Evolutionary conservation across 176 grass and related monocot genomes (phyloP).

Genomic region (Coix lacrymajobi): DNA sequence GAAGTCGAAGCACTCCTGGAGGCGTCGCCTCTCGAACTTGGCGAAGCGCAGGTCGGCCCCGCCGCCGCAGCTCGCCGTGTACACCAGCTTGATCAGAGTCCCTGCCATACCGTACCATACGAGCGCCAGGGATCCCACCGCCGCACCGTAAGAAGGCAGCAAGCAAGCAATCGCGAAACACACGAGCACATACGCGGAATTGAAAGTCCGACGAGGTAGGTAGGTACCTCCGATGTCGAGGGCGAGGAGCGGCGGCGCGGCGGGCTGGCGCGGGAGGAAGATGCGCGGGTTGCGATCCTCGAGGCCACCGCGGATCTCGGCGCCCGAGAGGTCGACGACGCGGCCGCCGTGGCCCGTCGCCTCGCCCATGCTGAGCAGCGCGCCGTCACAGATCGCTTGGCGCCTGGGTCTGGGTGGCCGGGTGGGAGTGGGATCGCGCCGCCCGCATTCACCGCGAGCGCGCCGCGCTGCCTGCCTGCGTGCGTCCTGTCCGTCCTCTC

Average conservation of each 20-base stretch:
- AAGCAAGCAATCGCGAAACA: no score
- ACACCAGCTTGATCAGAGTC: constrained; percentile 83
- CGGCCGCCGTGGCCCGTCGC: background rate
- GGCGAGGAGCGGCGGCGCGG: constrained; percentile 55
- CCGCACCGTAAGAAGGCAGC: no score
- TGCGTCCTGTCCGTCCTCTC: background rate
- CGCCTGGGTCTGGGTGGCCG: no score
- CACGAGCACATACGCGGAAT: no score
- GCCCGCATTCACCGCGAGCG: constrained; percentile 12
- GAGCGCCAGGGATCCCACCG: background rate
- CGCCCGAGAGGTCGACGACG: constrained; percentile 53
- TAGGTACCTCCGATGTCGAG: constrained; percentile 72
- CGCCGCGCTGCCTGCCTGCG: background rate
- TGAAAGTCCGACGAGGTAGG: no score
- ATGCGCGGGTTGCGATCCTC: constrained; percentile 64
- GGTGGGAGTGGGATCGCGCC: no score
- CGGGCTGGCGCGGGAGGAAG: constrained; percentile 64
- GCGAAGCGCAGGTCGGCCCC: constrained; percentile 68
- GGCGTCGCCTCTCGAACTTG: constrained; percentile 65
- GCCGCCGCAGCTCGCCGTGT: constrained; percentile 42
- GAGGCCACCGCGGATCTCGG: constrained; percentile 51
- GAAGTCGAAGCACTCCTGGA: constrained; percentile 75
- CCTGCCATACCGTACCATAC: constrained; percentile 34
- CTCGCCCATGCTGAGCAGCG: background rate
- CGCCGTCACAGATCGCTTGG: background rate